These are phyloP conservation scores for Cercophora samala DNA, from an alignment of 495 filamentous ascomycete genomes.

Conservation along the genomic window DNA sequence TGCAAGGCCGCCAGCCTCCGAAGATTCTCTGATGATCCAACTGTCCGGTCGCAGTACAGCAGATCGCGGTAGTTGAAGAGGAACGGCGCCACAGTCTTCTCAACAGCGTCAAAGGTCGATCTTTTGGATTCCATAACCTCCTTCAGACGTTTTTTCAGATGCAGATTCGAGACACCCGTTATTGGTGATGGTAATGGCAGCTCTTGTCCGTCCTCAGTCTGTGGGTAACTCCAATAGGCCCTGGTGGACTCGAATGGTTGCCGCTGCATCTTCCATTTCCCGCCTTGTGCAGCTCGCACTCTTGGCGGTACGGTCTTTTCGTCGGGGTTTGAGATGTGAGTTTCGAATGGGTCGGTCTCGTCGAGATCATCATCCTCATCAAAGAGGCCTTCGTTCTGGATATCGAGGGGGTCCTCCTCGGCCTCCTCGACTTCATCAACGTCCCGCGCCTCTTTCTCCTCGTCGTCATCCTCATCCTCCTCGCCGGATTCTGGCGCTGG, in stretches of 20 bases:
- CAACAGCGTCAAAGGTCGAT: constrained; percentile 46
- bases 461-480: constrained; percentile 20
- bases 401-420: constrained; percentile 48
- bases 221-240: constrained; percentile 37
- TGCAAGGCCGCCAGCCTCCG: constrained; percentile 77
- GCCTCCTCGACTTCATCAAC: constrained; percentile 28
- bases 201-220: constrained; percentile 21
- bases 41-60: constrained; percentile 67
- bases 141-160: constrained; percentile 57
- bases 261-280: constrained; percentile 58
- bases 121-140: constrained; percentile 32
- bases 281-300: constrained; percentile 51
- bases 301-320: constrained; percentile 52
- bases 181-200: constrained; percentile 29
- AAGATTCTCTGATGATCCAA: constrained; percentile 60
- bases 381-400: constrained; percentile 32
- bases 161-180: constrained; percentile 45
- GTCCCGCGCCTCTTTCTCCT: constrained; percentile 23
- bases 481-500: constrained; percentile 17
- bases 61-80: constrained; percentile 80
- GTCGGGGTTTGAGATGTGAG: constrained; percentile 67
- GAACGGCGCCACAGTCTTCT: constrained; percentile 53
- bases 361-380: constrained; percentile 52
- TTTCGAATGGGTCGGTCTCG: constrained; percentile 69
- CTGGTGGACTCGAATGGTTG: constrained; percentile 41